These are phyloP conservation scores for Botrytis paeoniae DNA, from an alignment of 2,329 filamentous ascomycete genomes.

Conservation along the genomic window DNA sequence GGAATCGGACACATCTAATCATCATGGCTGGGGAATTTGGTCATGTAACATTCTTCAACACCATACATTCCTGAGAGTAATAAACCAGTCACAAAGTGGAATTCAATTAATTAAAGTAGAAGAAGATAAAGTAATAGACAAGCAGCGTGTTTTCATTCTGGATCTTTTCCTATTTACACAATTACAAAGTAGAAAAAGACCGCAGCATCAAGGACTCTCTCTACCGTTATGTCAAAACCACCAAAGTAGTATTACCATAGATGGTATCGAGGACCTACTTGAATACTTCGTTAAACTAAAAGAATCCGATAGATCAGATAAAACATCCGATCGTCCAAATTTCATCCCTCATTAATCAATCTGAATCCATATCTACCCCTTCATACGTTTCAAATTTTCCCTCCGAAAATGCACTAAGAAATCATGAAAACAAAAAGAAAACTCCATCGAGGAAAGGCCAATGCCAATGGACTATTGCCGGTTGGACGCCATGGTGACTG, in stretches of 20 bases:
- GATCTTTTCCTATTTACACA: conserved; percentile 24
- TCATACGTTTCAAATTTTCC: conserved; percentile 21
- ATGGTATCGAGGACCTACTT: conserved; percentile 8
- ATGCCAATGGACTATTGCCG: conserved; percentile 9
- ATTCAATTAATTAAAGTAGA: neutral
- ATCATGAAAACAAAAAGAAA: conserved; percentile 17
- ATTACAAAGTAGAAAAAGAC: conserved; percentile 20
- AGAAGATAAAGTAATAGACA: conserved; percentile 6
- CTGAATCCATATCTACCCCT: conserved; percentile 22
- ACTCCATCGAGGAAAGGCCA: conserved; percentile 11
- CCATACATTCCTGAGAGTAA: neutral
- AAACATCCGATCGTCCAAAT: conserved; percentile 12
- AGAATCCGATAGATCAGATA: conserved; percentile 18
- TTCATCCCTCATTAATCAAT: conserved; percentile 26
- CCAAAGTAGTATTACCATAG: conserved; percentile 4
- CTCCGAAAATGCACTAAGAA: conserved; percentile 20
- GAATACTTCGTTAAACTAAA: conserved; percentile 19
- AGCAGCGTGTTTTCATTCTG: conserved; percentile 19
- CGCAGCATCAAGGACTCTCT: conserved; percentile 16
- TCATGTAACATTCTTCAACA: neutral
- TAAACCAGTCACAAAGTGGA: neutral
- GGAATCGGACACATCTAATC: neutral
- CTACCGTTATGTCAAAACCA: conserved; percentile 12
- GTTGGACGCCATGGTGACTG: conserved; percentile 12
- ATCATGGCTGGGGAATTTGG: neutral